Evolutionary conservation across 352 stramenopile species (phyloP), one percentile per base, ranked within the genome.

Genomic region (Plasmopara halstedii): DNA sequence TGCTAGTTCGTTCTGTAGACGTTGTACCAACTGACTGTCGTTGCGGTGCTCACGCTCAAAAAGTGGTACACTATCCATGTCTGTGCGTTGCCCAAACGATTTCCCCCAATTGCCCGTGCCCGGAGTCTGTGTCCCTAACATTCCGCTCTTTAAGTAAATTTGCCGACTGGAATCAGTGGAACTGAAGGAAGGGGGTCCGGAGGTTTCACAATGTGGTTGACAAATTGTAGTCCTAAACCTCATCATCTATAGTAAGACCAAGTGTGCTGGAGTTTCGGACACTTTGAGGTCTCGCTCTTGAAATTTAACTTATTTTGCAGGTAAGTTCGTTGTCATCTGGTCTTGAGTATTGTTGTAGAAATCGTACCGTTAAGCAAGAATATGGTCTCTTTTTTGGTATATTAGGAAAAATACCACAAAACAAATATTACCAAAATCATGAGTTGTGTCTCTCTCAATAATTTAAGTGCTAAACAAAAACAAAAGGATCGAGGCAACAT

Each of bases 41-140:
- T 85, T 87, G 53, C 81, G 73, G 58, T 89, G 81, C 64, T 92
- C 81, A 39, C 81, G 75, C 62, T 92, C 81, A 64, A 92, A 92
- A 31, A 90, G 62, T 55, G 81, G 81, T 43, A 88, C 81, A 52
- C 50, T 86, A 46, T 87, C 79, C 79, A 90, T 89, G 19, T 92
- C 77, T 46, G 64, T 62, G 44, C 65, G 62, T 20, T 42, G 35
- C 15, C 62, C 64, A 58, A 73, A 73, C 46, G 58, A 62, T 57
- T 67, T 77, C 41, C 69, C 69, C 66, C 69, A 80, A 42, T 73
- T 80, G 58, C 56, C 58, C 38, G 43, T 19, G 21, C 44, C 57
- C 33, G 62, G 48, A 15, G 59, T 36, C 42, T 69, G 63, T 34
- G 59, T 67, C 45, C 52, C 63, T 53, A 73, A 61, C 63, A 73